Evolutionary conservation across 1,284 basidiomycete genomes (phyloP).

Genomic region (Apiotrichum mycotoxinovorans): DNA sequence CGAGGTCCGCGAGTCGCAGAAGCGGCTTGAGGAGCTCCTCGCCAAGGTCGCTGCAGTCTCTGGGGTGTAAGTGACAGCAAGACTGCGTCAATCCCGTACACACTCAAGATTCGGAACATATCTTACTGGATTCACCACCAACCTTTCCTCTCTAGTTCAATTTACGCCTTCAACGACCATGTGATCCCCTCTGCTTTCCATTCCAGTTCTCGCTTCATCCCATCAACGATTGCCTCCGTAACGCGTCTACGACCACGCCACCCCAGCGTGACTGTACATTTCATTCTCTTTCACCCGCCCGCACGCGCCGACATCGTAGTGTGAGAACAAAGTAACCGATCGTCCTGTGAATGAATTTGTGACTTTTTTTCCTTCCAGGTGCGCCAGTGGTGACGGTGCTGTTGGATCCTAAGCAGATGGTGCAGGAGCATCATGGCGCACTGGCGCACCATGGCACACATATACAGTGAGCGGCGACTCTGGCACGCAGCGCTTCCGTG

Average conservation of each 20-base stretch:
- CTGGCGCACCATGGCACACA: too few species aligned
- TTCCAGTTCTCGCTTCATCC: too few species aligned
- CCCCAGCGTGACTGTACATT: background rate
- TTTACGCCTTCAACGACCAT: background rate
- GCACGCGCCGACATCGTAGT: background rate
- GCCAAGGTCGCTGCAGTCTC: slow-evolving; percentile 24
- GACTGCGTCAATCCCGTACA: too few species aligned
- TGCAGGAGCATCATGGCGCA: too few species aligned
- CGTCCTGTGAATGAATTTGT: background rate
- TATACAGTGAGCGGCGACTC: too few species aligned
- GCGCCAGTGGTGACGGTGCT: too few species aligned
- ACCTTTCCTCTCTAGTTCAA: too few species aligned
- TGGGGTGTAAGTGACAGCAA: slow-evolving; percentile 3
- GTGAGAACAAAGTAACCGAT: background rate
- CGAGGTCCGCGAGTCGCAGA: slow-evolving; percentile 32
- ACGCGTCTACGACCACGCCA: background rate
- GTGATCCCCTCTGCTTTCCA: background rate
- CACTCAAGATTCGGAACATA: too few species aligned
- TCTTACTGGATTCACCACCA: too few species aligned
- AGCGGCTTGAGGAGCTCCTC: slow-evolving; percentile 41
- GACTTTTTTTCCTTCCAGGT: background rate
- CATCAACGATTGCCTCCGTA: too few species aligned
- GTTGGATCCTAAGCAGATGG: too few species aligned
- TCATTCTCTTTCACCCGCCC: background rate
- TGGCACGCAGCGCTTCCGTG: too few species aligned